Conservation (phyloP, 1,284 basidiomycete species). For the Phylloboletellus chloephorus region DNA sequence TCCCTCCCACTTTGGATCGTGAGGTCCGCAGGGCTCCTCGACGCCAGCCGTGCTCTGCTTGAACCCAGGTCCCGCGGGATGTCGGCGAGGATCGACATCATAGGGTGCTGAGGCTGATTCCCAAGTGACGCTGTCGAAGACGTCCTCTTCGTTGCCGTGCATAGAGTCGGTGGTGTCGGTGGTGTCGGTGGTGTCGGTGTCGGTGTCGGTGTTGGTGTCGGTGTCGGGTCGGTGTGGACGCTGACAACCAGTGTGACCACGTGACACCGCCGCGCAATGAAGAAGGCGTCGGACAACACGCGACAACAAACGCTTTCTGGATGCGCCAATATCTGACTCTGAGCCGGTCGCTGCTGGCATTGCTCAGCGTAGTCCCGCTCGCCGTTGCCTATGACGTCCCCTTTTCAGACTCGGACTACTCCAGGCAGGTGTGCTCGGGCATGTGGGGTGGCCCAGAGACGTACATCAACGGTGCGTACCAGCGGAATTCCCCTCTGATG, state of each 20-base stretch:
- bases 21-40: slow-evolving; percentile 54
- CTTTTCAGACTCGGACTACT: slow-evolving; percentile 70
- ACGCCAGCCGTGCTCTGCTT: slow-evolving; percentile 66
- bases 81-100: slow-evolving; percentile 36
- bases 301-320: slow-evolving; percentile 26
- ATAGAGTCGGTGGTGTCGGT: slow-evolving; percentile 34
- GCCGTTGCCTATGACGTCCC: slow-evolving; percentile 56
- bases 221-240: no score
- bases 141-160: slow-evolving; percentile 78
- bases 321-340: slow-evolving; percentile 23
- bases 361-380: slow-evolving; percentile 33
- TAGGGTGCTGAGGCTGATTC: slow-evolving; percentile 62
- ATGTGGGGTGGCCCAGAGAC: slow-evolving; percentile 85
- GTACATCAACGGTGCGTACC: slow-evolving; percentile 74
- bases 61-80: slow-evolving; percentile 63
- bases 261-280: slow-evolving; percentile 18
- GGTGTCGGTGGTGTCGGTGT: not conserved
- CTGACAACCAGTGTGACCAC: no score
- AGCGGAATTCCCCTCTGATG: slow-evolving; percentile 2
- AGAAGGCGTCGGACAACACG: slow-evolving; percentile 19
- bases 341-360: slow-evolving; percentile 25
- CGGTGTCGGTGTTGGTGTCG: not conserved
- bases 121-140: slow-evolving; percentile 84
- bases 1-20: slow-evolving; percentile 85
- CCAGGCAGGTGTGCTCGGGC: slow-evolving; percentile 88